Evolutionary conservation across 352 stramenopile genomes (phyloP), one percentile per base, ranked within the genome.

Genomic region (Phytophthora hibernalis): DNA sequence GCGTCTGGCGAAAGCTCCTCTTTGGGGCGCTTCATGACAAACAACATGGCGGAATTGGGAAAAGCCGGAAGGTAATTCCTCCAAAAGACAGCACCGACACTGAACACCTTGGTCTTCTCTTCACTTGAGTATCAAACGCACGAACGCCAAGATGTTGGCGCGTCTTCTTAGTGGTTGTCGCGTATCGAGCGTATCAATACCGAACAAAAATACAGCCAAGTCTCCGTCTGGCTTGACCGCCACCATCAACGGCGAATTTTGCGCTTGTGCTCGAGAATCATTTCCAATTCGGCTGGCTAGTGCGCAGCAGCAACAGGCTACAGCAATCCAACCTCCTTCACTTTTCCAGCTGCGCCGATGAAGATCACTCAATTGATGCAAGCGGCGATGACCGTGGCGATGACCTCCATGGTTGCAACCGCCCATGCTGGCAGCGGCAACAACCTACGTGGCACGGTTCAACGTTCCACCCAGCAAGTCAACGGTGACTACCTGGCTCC

Each of bases 361-460:
- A 78, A 78, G 61, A 65, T 70, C 61, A 54, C 40, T 43, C 66
- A 68, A 50, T 69, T 72, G 35, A 28, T 70, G 26, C 70, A 72
- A 69, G 65, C 31, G 21, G 50, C 56, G 31, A 37, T 65, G 30
- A 15, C 50, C 33, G 11, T 71, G 45, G 56, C 42, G 21, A 26
- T 28, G 22, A 45, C 48, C 18, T 24, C 26, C 65, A 40, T 43
- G 33, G 35, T n/a, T 30, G 40, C 52, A 12, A 28, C 35, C 21
- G 56, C 53, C 22, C n/a, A 63, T 75, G 61, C 65, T 16, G 65
- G 65, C 37, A 22, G 30, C 5, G 61, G 60, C 24, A 68, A 54
- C 28, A 63, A 28, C 40, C 61, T 50, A 37, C 42, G 59, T 65
- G 70, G 60, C 54, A 75, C 70, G 0, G 61, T 69, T 16, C 45